Base-by-base conservation (phyloP, 73 alveolate species). In the Paramecium pentaurelia region DNA sequence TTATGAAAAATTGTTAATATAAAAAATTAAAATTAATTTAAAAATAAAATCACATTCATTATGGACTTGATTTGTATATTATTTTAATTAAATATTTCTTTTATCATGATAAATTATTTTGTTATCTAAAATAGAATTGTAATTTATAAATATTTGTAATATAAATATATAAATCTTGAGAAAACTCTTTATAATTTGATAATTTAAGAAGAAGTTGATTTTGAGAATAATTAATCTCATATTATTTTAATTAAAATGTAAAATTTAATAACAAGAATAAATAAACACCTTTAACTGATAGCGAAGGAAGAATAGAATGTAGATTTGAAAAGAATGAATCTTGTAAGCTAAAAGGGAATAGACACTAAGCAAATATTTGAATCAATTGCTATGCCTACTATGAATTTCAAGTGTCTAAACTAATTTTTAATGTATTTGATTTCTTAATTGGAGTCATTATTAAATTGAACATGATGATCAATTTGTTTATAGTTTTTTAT, bases 331-430 rank as follows among this genome's bases (percentile, higher is more conserved):
- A 40, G 91, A 22, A 27, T 28, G n/a, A 28, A 40, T 45, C 49
- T 80, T 9, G 91, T 80, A 9, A 44, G 58, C 49, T 80, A 25
- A 12, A 80, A 80, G 58, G 37, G 91, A 10, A 32, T 80, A 25
- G 91, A 80, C 58, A 44, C 91, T 3, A 80, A 45, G 32, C 73
- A 80, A 80, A 44, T 80, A 36, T 80, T 80, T 80, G 71, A 80
- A 80, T 64, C 84, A 28, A 64, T 64, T 32, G 84, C 84, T 64
- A 64, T 64, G 51, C 84, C 84, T 28, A 47, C 45, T 4, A 20
- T 80, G 34, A 80, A 80, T 25, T 45, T 80, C 27, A n/a, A 42
- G 8, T 32, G 37, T 28, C 51, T 80, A 42, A 44, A 4, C 9
- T 30, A 40, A 44, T 49, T 80, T 80, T 38, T 73, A 28, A 80